Conservation (phyloP, 345 rosid species). For the Citrus inodora region DNA sequence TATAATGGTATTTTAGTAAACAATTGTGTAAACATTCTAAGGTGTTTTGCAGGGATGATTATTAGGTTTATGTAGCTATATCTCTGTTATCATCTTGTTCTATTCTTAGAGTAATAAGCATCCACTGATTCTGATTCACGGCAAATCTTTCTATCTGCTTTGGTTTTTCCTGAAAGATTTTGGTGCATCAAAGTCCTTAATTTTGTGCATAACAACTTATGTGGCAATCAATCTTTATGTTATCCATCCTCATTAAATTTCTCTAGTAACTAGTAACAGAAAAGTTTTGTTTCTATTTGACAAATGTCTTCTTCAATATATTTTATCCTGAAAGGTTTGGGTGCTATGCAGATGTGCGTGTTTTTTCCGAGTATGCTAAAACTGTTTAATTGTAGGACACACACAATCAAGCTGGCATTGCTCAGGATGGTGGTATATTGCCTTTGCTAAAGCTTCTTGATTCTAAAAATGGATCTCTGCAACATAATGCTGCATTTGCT, state of each 20-base stretch:
- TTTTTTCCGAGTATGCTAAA: not conserved
- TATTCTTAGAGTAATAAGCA: not conserved
- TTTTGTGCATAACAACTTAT: not conserved
- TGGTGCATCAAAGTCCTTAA: not conserved
- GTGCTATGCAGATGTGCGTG: not conserved
- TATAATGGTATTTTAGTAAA: not conserved
- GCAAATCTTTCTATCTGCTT: not conserved
- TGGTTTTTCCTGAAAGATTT: not conserved
- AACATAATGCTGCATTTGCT: constrained; percentile 76
- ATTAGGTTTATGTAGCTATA: not conserved
- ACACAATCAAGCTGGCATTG: constrained; percentile 88
- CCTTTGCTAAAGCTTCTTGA: constrained; percentile 58
- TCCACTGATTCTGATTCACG: not conserved
- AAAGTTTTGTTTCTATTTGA: not conserved
- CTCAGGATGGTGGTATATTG: constrained; percentile 55
- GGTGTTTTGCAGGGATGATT: not conserved
- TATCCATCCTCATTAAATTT: not conserved
- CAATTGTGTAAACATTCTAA: not conserved
- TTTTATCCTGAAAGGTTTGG: not conserved
- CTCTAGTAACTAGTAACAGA: not conserved
- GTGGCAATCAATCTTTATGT: not conserved
- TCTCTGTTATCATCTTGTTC: not conserved
- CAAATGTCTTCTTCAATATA: not conserved
- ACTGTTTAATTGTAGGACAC: constrained; percentile 39
- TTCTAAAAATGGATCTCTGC: constrained; percentile 52